These are phyloP conservation scores for Alternaria sp. DNA, from an alignment of 2,329 filamentous ascomycete genomes.

Conservation along the genomic window DNA sequence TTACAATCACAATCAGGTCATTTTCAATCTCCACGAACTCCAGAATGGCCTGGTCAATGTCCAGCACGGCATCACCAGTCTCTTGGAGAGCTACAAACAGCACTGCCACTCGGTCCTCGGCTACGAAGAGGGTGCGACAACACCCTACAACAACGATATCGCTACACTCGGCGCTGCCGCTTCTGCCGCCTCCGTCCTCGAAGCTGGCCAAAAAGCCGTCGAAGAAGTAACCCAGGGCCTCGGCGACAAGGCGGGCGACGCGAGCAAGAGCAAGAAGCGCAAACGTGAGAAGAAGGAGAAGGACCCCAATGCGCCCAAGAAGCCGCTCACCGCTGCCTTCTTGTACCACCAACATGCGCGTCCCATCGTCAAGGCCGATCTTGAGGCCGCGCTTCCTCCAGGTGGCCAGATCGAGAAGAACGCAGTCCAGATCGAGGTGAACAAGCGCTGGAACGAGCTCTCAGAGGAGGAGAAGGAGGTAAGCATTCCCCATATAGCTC, in stretches of 20 bases:
- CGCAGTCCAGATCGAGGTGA: conserved; percentile 87
- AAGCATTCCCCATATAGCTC: conserved; percentile 32
- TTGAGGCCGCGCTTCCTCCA: conserved; percentile 57
- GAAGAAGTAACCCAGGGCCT: conserved; percentile 33
- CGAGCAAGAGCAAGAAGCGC: conserved; percentile 64
- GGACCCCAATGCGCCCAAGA: conserved; percentile 94
- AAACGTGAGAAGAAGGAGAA: conserved; percentile 80
- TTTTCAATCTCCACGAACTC: conserved; percentile 79
- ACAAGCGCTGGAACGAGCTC: conserved; percentile 85
- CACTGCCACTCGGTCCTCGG: conserved; percentile 83
- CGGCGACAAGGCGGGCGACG: conserved; percentile 20
- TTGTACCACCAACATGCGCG: conserved; percentile 91
- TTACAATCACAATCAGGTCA: conserved; percentile 63
- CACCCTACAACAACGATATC: conserved; percentile 53
- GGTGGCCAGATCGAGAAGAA: conserved; percentile 80
- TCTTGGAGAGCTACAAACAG: conserved; percentile 84
- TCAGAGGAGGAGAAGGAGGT: conserved; percentile 74
- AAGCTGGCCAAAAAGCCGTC: conserved; percentile 35
- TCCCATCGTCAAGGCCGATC: conserved; percentile 78
- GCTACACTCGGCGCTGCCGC: conserved; percentile 17
- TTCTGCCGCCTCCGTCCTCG: conserved; percentile 37
- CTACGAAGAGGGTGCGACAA: conserved; percentile 49
- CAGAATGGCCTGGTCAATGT: conserved; percentile 61
- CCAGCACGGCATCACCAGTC: conserved; percentile 72
- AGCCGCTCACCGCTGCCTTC: conserved; percentile 93